Base-by-base conservation (phyloP, 1,284 basidiomycete species). In the Porodaedalea pini region DNA sequence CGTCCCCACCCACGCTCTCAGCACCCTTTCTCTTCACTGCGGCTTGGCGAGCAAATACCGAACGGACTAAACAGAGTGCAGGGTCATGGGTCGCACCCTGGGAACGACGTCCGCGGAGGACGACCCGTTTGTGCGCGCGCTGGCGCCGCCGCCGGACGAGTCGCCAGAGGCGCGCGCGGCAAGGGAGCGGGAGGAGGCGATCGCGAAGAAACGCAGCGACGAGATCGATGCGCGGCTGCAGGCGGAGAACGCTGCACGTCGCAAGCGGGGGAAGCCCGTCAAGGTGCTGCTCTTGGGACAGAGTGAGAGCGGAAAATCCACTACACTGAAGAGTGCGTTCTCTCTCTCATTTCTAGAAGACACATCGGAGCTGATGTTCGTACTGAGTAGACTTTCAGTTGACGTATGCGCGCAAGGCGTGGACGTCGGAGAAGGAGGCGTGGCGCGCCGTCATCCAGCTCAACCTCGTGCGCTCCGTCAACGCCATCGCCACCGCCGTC, bases 391-490 rank as follows among this genome's bases (percentile, higher is more conserved):
- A 90, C 68, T 90, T 90, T 64, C 86, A 88, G 64, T 69, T 90
- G 2, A 80, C 79, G 3, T 86, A 87, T 63, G 82, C 87, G 17
- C 75, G 75, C 27, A 74, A 77, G 52, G 80, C 85, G 65, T 87
- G 88, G 83, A 75, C 77, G 2, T 80, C 83, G 60, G 85, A 90
- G 64, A 81, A 81, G 51, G 71, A 76, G 2, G 80, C 85, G 31
- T 90, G 89, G 89, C 80, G 85, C 17, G 73, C 79, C 6, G 85
- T 91, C 61, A 83, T 91, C 62, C 84, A 85, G 65, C 79, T 90
- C 67, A 85, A 90, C 68, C 79, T 90, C 67, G 77, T 88, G 57
- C 81, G 86, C 59, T 86, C 84, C 62, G 77, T 88, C 65, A 79
- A 82, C 63, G 68, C 70, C 44, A 79, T 89, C 49, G 73, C 87